A percentile compares a stretch with the other conserved stretches of the same genome.
Evolutionary conservation across 2,329 filamentous ascomycete genomes (phyloP).

Genomic region (Venturia aucupariae): DNA sequence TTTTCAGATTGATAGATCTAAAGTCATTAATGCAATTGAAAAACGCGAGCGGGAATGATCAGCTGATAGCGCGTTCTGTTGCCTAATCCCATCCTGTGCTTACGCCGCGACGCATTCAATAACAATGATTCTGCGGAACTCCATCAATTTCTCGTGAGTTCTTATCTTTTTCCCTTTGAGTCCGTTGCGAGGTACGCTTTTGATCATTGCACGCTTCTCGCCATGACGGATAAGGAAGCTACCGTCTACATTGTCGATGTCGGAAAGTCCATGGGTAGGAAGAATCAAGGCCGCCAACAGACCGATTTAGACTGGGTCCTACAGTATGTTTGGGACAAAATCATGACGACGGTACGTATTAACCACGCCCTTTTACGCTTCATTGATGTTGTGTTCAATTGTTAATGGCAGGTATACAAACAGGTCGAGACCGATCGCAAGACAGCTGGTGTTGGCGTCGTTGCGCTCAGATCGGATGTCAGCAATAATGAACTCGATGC

Average conservation of each 20-base stretch:
- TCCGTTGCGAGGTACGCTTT: too few relatives aligned
- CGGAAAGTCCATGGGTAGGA: constrained; percentile 71
- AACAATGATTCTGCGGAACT: not conserved
- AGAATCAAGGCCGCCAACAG: constrained; percentile 59
- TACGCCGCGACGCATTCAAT: not conserved
- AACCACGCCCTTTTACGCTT: constrained; percentile 11
- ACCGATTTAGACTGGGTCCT: constrained; percentile 83
- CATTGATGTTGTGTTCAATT: not conserved
- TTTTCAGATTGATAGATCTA: too few relatives aligned
- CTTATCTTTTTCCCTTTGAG: too few relatives aligned
- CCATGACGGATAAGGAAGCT: constrained; percentile 88
- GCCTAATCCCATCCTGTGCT: not conserved
- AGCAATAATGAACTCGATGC: constrained; percentile 56
- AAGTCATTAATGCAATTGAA: too few relatives aligned
- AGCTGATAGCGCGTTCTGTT: constrained; percentile 1
- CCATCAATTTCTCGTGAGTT: not conserved
- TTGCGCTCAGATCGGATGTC: constrained; percentile 73
- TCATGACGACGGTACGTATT: constrained; percentile 58
- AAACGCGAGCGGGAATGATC: not conserved
- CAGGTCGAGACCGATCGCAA: constrained; percentile 60
- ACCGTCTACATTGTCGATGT: constrained; percentile 88
- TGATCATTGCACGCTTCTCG: constrained; percentile 17
- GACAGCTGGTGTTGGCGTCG: constrained; percentile 64
- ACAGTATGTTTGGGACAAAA: constrained; percentile 92
- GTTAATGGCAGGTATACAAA: not conserved